Conservation (phyloP, 805 yeast species). For the Priceomyces castillae region DNA sequence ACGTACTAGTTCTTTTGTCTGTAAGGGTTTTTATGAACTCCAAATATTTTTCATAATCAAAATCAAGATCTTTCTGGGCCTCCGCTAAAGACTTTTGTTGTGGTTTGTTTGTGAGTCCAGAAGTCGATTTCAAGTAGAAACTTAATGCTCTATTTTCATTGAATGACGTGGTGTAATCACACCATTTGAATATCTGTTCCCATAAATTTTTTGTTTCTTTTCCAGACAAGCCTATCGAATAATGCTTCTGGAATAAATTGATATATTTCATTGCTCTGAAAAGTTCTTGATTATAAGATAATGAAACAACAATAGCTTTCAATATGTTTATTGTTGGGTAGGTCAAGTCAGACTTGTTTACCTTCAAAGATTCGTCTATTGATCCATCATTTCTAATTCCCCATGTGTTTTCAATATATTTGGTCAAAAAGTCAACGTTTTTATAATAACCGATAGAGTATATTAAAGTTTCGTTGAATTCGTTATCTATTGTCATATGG, state of each 20-base stretch:
- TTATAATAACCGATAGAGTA: constrained; percentile 31
- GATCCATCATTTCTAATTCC: constrained; percentile 29
- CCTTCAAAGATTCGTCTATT: constrained; percentile 2
- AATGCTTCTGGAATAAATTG: constrained; percentile 34
- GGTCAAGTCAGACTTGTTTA: constrained; percentile 13
- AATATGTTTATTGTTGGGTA: constrained; percentile 26
- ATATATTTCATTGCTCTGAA: constrained; percentile 33
- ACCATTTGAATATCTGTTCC: constrained; percentile 38
- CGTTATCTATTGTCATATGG: constrained; percentile 15
- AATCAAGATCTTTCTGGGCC: constrained; percentile 31
- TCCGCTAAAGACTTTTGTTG: constrained; percentile 18
- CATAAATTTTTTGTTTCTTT: constrained; percentile 26
- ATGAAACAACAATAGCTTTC: constrained; percentile 29
- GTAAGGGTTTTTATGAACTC: constrained; percentile 22
- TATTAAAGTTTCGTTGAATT: constrained; percentile 27
- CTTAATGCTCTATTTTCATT: constrained; percentile 25
- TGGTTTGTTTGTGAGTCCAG: constrained; percentile 1
- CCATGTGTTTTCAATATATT: constrained; percentile 28
- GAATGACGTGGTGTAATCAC: constrained; percentile 32
- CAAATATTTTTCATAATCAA: constrained; percentile 39
- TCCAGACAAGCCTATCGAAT: constrained; percentile 19
- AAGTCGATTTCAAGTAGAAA: constrained; percentile 22
- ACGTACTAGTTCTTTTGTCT: constrained; percentile 23
- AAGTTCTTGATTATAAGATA: constrained; percentile 30
- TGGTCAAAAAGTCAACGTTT: constrained; percentile 17